phyloP scores from a whole-genome alignment of 495 filamentous ascomycete species.

The Xylaria cubensis region DNA sequence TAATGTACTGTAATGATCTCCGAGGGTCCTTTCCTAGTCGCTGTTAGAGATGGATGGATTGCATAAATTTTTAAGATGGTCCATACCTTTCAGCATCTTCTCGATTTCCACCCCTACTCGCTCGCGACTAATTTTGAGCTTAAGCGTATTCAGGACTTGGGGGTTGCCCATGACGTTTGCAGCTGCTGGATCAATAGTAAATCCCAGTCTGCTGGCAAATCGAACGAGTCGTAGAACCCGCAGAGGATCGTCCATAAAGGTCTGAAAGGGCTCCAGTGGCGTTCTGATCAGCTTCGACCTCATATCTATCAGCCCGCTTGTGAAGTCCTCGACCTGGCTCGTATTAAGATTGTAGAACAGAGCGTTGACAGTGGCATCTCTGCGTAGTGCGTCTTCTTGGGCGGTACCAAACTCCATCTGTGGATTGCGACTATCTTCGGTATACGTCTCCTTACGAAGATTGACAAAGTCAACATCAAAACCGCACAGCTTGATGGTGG shows the following conservation, averaged over 20 bases:
- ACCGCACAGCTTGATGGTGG: conserved; percentile 83
- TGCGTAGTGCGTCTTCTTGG: conserved; percentile 84
- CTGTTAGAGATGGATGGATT: conserved; percentile 22
- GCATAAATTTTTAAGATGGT: not conserved
- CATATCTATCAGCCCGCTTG: conserved; percentile 80
- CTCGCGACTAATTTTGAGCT: conserved; percentile 90
- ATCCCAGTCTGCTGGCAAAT: conserved; percentile 86
- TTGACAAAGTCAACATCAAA: conserved; percentile 95
- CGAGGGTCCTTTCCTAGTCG: conserved; percentile 70
- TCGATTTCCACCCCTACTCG: conserved; percentile 81
- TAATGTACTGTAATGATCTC: conserved; percentile 71
- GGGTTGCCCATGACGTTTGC: conserved; percentile 76
- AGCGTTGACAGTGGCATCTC: conserved; percentile 94
- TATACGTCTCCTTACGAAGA: conserved; percentile 88
- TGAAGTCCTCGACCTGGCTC: conserved; percentile 82
- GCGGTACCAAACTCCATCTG: conserved; percentile 93
- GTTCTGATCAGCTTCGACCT: conserved; percentile 75
- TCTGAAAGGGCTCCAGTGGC: conserved; percentile 86
- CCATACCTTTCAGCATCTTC: conserved; percentile 84
- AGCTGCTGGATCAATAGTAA: conserved; percentile 71
- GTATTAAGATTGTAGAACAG: conserved; percentile 93
- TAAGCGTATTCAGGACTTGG: conserved; percentile 76
- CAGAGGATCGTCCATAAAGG: conserved; percentile 93
- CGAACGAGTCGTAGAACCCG: conserved; percentile 87
- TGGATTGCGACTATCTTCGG: conserved; percentile 84